Conservation (phyloP, 2,329 filamentous ascomycete genomes). For the Hypoxylon sp. region DNA sequence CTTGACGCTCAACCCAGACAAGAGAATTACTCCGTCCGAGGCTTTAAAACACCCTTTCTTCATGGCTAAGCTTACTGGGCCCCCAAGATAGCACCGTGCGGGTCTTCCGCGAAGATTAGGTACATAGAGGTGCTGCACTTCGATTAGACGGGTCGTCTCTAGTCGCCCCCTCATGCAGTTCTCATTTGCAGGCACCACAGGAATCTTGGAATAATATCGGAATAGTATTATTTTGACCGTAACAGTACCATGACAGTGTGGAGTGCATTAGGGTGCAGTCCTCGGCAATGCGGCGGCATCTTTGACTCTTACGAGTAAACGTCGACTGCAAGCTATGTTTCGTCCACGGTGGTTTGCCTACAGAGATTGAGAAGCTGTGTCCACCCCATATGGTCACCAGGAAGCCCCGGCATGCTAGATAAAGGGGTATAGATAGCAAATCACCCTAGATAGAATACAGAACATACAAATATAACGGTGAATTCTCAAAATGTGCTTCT, state of each 20-base stretch:
- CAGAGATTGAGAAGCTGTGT: background rate
- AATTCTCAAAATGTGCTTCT: background rate
- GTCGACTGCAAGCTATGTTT: background rate
- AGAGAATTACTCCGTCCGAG: conserved; percentile 87
- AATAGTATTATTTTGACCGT: conserved; percentile 11
- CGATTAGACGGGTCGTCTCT: conserved; percentile 1
- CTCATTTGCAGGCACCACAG: background rate
- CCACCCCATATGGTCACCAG: background rate
- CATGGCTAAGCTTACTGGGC: conserved; percentile 57
- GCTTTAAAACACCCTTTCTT: conserved; percentile 94
- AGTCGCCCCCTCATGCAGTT: background rate
- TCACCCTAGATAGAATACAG: conserved; percentile 15
- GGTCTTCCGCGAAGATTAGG: conserved; percentile 19
- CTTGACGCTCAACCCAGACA: conserved; percentile 90
- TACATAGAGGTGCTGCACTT: conserved; percentile 4
- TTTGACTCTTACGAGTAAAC: background rate
- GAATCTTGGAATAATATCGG: conserved; percentile 9
- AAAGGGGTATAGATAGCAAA: conserved; percentile 10
- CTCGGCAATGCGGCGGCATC: conserved; percentile 4
- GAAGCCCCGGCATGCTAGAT: background rate
- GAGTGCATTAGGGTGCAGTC: background rate
- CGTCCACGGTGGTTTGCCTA: conserved; percentile 5
- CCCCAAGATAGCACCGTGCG: conserved; percentile 44
- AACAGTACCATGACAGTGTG: conserved; percentile 1
- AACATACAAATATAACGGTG: conserved; percentile 12